Conservation (phyloP, 2,329 filamentous ascomycete species). For the Fusarium decemcellulare region DNA sequence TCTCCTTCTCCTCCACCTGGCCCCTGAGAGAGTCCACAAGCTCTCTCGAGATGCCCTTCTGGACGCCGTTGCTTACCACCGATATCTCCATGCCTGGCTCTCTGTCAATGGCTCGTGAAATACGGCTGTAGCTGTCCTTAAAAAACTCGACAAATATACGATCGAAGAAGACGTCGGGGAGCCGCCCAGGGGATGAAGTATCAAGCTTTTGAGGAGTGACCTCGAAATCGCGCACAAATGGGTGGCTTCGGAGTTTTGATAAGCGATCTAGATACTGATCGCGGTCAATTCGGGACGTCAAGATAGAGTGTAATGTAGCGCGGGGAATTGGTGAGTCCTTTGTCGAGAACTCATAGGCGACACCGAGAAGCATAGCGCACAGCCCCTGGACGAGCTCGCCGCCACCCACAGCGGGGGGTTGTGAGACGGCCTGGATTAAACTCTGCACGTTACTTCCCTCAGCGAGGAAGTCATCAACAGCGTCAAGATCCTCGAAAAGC, state of each 20-base stretch:
- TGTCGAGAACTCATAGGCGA: conserved; percentile 96
- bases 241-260: conserved; percentile 81
- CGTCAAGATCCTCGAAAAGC: conserved; percentile 93
- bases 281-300: conserved; percentile 83
- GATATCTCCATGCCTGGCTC: conserved; percentile 91
- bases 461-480: conserved; percentile 91
- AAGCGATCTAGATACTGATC: conserved; percentile 91
- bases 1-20: conserved; percentile 81
- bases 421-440: conserved; percentile 80
- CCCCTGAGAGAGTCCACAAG: conserved; percentile 87
- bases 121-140: conserved; percentile 93
- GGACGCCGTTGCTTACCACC: conserved; percentile 81
- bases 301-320: conserved; percentile 82
- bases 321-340: conserved; percentile 94
- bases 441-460: conserved; percentile 95
- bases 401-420: conserved; percentile 70
- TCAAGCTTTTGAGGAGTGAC: conserved; percentile 81
- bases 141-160: conserved; percentile 91
- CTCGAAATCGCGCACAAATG: conserved; percentile 89
- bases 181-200: conserved; percentile 59
- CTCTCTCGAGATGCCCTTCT: conserved; percentile 94
- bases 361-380: conserved; percentile 86
- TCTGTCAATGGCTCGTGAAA: conserved; percentile 88
- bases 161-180: conserved; percentile 90
- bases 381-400: conserved; percentile 84